Base-by-base conservation (phyloP, 176 grass and related monocot species). In the Triticum turgidum region DNA sequence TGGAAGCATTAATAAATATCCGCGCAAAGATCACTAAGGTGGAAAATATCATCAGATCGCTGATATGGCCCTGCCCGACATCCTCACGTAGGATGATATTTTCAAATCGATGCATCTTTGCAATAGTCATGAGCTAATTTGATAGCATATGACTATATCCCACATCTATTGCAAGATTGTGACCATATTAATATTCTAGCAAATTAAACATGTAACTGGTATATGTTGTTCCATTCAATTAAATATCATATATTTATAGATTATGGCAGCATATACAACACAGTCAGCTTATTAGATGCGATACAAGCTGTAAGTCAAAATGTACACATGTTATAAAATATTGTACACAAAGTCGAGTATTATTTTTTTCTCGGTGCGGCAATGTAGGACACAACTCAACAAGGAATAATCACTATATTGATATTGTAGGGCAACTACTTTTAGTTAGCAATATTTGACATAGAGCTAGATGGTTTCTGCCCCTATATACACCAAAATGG, bases 401-500 rank as follows among this genome's bases (percentile, higher is more conserved):
- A 73, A 52, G 49, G 14, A 52, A 52, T 52, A 17, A 12, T 52
- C 42, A 24, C 24, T 29, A 59, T 87, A 22, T 21, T 32, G 1
- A 33, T 15, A 68, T 77, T 82, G 56, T 77, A 29, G 42, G 75
- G 29, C 4, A 11, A 61, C 13, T 8, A 44, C 18, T 33, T 86
- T 44, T 34, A 71, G 13, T 79, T 69, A 29, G 6, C 14, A n/a
- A 13, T 42, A 4, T 72, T 72, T 21, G 9, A 5, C 41, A 47
- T 69, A 41, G 76, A 69, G 58, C 45, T 79, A 68, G 62, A 85
- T 78, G 73, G n/a, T 5, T 77, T 25, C 34, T 21, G 25, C 34
- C 41, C 59, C 21, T 73, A 18, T 21, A 71, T 30, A 76, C 45
- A 85, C 13, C 9, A 8, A 12, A 66, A 25, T 27, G 51, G 14